Conservation (phyloP, 495 filamentous ascomycete genomes). For the Aspergillus coremiiformis region DNA sequence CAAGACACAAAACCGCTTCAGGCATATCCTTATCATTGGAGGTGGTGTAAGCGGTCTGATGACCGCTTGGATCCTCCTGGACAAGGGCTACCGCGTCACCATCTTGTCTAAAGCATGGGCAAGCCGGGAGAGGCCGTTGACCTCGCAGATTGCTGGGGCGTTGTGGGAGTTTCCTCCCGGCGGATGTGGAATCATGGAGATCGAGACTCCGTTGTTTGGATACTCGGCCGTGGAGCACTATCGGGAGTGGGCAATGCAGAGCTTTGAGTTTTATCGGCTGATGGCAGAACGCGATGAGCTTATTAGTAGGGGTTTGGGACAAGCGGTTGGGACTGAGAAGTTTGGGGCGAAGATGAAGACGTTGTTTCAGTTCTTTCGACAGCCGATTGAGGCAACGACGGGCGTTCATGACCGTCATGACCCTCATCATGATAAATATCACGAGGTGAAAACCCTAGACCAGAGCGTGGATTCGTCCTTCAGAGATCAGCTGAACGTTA, state of each 20-base stretch:
- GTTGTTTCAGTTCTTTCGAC: background rate
- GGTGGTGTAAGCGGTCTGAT: conserved; percentile 39
- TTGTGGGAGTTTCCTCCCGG: conserved; percentile 44
- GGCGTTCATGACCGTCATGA: background rate
- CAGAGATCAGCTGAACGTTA: background rate
- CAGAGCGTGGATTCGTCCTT: background rate
- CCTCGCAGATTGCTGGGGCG: conserved; percentile 44
- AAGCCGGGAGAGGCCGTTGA: conserved; percentile 25
- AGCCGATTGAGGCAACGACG: background rate
- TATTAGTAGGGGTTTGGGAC: background rate
- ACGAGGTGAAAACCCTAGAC: background rate
- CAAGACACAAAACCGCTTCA: background rate
- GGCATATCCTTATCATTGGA: conserved; percentile 28
- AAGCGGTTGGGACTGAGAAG: background rate
- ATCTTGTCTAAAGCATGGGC: conserved; percentile 38
- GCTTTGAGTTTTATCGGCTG: background rate
- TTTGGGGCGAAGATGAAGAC: background rate
- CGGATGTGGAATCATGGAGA: conserved; percentile 28
- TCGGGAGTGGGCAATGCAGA: background rate
- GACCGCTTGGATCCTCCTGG: conserved; percentile 39
- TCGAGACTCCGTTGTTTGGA: background rate
- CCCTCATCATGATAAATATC: background rate
- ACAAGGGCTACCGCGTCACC: conserved; percentile 40
- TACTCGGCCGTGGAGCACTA: background rate
- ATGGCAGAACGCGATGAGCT: background rate